phyloP scores from a whole-genome alignment of 257 asterid genomes.

The Solanum paucissectum region DNA sequence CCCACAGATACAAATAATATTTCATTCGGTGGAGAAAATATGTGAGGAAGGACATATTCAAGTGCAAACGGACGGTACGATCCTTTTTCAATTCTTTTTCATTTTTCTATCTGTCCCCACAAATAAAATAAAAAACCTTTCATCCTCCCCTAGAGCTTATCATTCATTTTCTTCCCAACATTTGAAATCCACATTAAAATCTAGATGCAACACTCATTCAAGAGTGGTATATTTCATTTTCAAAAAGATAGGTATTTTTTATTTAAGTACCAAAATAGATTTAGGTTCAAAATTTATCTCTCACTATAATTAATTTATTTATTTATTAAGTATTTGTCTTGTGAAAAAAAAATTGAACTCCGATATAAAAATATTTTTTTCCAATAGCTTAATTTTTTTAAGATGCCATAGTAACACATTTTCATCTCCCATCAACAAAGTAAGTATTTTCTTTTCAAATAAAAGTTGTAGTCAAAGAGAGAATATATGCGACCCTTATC shows the following conservation, averaged over 20 bases:
- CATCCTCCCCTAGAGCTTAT: not conserved
- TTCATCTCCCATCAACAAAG: not conserved
- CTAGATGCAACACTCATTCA: no score
- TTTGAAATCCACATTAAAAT: no score
- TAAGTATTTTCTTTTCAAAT: no score
- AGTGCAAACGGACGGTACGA: constrained; percentile 60
- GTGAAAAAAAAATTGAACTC: no score
- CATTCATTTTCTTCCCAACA: not conserved
- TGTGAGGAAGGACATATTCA: constrained; percentile 74
- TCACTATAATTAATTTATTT: not conserved
- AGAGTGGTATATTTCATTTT: no score
- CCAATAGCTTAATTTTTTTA: not conserved
- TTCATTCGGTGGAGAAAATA: constrained; percentile 69
- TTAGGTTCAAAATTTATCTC: not conserved
- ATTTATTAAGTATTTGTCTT: no score
- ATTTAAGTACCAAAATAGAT: not conserved
- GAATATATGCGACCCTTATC: not conserved
- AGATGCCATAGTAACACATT: not conserved
- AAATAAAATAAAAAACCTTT: not conserved
- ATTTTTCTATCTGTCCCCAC: not conserved
- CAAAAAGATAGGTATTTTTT: no score
- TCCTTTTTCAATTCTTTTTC: not conserved
- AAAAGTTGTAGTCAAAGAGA: not conserved
- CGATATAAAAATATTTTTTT: no score
- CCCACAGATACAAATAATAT: not conserved